A percentile compares a stretch with the other conserved stretches of the same genome.
Conservation (phyloP, 164 flowering plant species). For the Tetracentron sinense region DNA sequence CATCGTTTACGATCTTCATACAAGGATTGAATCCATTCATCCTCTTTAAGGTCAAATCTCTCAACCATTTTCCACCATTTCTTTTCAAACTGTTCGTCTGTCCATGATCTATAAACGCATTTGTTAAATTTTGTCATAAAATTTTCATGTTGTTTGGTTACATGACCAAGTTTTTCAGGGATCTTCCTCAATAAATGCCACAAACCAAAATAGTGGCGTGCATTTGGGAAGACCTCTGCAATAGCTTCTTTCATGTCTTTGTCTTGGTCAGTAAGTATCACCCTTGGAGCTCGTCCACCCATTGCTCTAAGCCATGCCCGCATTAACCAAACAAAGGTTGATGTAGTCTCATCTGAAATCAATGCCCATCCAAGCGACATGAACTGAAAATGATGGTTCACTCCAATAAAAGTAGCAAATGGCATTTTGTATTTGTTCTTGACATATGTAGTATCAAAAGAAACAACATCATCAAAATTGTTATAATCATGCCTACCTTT, state of each 20-base stretch:
- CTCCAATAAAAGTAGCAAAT: slow-evolving; percentile 53
- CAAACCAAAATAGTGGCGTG: slow-evolving; percentile 44
- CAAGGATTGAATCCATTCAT: slow-evolving; percentile 43
- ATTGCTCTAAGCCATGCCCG: slow-evolving; percentile 60
- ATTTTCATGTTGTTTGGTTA: slow-evolving; percentile 37
- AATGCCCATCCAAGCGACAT: slow-evolving; percentile 59
- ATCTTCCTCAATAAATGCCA: slow-evolving; percentile 43
- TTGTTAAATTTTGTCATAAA: slow-evolving; percentile 45
- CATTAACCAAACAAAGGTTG: slow-evolving; percentile 51
- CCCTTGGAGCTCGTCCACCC: slow-evolving; percentile 52
- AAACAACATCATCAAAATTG: slow-evolving; percentile 47
- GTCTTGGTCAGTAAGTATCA: slow-evolving; percentile 49
- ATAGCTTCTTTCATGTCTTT: slow-evolving; percentile 32
- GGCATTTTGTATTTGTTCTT: slow-evolving; percentile 48
- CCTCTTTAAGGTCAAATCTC: slow-evolving; percentile 47
- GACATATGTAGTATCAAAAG: slow-evolving; percentile 46
- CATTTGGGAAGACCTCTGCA: slow-evolving; percentile 44
- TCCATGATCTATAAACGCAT: slow-evolving; percentile 52
- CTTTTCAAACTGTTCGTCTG: slow-evolving; percentile 51
- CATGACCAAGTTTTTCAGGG: slow-evolving; percentile 41
- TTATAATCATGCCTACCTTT: slow-evolving; percentile 45
- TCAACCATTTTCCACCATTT: slow-evolving; percentile 65
- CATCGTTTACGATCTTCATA: slow-evolving; percentile 50
- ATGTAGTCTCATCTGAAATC: slow-evolving; percentile 40
- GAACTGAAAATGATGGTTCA: slow-evolving; percentile 50